These are phyloP conservation scores for Fusarium siculi DNA, from an alignment of 2,329 filamentous ascomycete species.

Conservation along the genomic window DNA sequence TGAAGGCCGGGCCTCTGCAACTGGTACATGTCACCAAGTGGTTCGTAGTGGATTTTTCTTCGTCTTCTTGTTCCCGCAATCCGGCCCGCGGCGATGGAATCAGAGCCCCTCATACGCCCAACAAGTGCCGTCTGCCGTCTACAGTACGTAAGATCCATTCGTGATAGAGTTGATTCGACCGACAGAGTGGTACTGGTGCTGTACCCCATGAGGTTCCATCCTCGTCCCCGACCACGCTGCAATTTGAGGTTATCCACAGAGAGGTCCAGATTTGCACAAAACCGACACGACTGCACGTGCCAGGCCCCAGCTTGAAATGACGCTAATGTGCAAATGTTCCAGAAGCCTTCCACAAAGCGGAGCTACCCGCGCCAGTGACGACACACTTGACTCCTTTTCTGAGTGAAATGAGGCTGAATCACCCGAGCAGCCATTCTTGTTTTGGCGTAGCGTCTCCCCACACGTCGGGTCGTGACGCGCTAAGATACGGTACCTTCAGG, in stretches of 20 bases:
- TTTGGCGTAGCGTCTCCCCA: slow-evolving; percentile 32
- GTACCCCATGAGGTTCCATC: slow-evolving; percentile 12
- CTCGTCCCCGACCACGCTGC: slow-evolving; percentile 43
- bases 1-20: slow-evolving; percentile 23
- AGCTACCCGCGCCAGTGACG: slow-evolving; percentile 28
- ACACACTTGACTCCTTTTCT: slow-evolving; percentile 25
- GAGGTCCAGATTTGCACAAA: slow-evolving; percentile 38
- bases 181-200: slow-evolving; percentile 19
- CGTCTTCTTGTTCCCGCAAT: slow-evolving; percentile 28
- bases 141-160: slow-evolving; percentile 18
- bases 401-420: slow-evolving; percentile 42
- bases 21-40: slow-evolving; percentile 38
- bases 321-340: slow-evolving; percentile 39
- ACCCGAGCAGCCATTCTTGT: slow-evolving; percentile 23
- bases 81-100: slow-evolving; percentile 39
- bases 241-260: slow-evolving; percentile 34
- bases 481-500: slow-evolving; percentile 24
- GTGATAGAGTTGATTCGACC: slow-evolving; percentile 11
- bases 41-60: slow-evolving; percentile 35
- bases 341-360: slow-evolving; percentile 43
- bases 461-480: slow-evolving; percentile 19
- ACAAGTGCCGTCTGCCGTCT: slow-evolving; percentile 20
- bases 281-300: slow-evolving; percentile 43
- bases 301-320: background rate
- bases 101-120: slow-evolving; percentile 32